Conservation (phyloP, 2,329 filamentous ascomycete species). For the Volutella citrinella region DNA sequence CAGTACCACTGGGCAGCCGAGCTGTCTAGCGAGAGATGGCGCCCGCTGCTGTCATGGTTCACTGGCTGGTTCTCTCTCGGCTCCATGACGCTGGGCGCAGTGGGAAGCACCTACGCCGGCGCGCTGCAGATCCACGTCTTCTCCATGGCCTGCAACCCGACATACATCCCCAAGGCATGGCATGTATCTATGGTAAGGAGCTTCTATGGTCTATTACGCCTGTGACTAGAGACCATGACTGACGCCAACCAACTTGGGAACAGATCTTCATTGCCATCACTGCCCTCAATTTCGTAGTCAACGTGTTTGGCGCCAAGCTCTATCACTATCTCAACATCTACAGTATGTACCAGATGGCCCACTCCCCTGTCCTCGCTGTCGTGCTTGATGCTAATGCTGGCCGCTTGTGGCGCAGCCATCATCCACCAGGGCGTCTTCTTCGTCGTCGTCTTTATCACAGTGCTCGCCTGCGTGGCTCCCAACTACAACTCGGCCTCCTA, state of each 20-base stretch:
- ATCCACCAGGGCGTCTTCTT: slow-evolving; percentile 3
- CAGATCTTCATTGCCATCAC: slow-evolving; percentile 1
- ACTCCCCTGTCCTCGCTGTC: too few relatives aligned
- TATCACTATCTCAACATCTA: slow-evolving; percentile 3
- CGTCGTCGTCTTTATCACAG: not conserved
- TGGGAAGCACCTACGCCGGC: not conserved
- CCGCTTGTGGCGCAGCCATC: not conserved
- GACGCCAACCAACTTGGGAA: too few relatives aligned
- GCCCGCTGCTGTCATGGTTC: slow-evolving; percentile 1
- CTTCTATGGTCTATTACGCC: too few relatives aligned
- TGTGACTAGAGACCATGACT: too few relatives aligned
- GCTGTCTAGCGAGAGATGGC: not conserved
- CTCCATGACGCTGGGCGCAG: slow-evolving; percentile 1
- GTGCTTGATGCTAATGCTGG: too few relatives aligned
- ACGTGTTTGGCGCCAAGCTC: slow-evolving; percentile 1
- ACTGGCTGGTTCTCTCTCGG: slow-evolving; percentile 2
- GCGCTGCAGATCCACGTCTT: slow-evolving; percentile 3
- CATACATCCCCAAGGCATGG: slow-evolving; percentile 1
- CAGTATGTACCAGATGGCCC: too few relatives aligned
- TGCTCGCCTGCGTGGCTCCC: slow-evolving; percentile 2
- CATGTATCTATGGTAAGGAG: slow-evolving; percentile 4
- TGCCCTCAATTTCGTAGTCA: not conserved
- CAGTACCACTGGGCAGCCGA: slow-evolving; percentile 6
- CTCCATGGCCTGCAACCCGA: not conserved
- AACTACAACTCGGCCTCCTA: slow-evolving; percentile 5